These are phyloP conservation scores for Lasiosphaeriaceae sp. DNA, from an alignment of 495 filamentous ascomycete species.

Conservation along the genomic window DNA sequence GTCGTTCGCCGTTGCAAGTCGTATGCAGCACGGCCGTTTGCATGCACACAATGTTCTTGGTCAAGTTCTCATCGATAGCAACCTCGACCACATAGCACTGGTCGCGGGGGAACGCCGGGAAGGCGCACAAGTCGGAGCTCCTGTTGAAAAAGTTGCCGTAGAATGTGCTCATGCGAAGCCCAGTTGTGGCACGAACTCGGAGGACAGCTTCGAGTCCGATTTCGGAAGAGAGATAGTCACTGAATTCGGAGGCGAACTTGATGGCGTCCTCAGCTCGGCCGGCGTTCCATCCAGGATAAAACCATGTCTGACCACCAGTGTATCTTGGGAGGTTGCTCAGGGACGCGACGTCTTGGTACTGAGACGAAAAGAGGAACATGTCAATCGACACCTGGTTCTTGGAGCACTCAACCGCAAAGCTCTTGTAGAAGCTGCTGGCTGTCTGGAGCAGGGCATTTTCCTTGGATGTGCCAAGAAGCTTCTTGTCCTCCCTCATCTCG, in stretches of 20 bases:
- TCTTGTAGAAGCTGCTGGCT: conserved; percentile 94
- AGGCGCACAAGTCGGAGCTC: conserved; percentile 92
- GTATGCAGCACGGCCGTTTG: conserved; percentile 96
- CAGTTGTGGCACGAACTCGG: conserved; percentile 90
- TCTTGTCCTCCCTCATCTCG: conserved; percentile 94
- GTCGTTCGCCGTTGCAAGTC: conserved; percentile 92
- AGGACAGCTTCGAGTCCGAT: conserved; percentile 96
- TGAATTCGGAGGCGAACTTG: conserved; percentile 95
- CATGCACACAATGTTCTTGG: conserved; percentile 90
- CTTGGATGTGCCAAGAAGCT: conserved; percentile 89
- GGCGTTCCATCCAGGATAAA: conserved; percentile 98
- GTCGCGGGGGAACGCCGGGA: conserved; percentile 95
- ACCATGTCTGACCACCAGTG: conserved; percentile 96
- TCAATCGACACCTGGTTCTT: conserved; percentile 98
- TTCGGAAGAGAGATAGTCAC: conserved; percentile 89
- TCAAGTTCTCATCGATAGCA: conserved; percentile 90
- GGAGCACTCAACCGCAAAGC: conserved; percentile 96
- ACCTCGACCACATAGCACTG: conserved; percentile 99
- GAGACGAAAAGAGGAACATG: conserved; percentile 97
- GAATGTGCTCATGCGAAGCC: conserved; percentile 93
- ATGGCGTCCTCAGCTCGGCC: conserved; percentile 89
- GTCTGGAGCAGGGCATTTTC: conserved; percentile 86
- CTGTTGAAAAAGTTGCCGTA: conserved; percentile 99
- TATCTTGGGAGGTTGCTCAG: conserved; percentile 92
- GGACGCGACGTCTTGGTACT: conserved; percentile 96